Percentiles rank a stretch among this genome's conserved stretches.
These are phyloP conservation scores for Trichoderma erinaceum DNA, from an alignment of 495 filamentous ascomycete species.

Conservation along the genomic window DNA sequence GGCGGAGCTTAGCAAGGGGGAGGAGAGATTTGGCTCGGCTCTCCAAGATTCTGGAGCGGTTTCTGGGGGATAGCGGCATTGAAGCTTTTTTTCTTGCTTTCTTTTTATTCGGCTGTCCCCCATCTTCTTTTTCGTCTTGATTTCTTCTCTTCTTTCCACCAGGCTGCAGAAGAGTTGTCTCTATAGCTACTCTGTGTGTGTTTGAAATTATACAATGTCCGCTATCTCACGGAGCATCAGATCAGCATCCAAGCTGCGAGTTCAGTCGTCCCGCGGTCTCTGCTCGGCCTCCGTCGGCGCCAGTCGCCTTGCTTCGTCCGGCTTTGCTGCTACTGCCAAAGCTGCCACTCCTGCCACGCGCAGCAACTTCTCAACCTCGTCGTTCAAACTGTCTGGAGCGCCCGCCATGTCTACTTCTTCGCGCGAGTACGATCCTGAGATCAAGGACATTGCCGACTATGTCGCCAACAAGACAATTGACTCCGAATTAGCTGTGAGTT, in stretches of 20 bases:
- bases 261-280: slow-evolving; percentile 20
- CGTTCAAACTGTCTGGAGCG: slow-evolving; percentile 46
- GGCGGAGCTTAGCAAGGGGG: not conserved
- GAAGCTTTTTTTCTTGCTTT: not conserved
- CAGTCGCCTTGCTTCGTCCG: slow-evolving; percentile 22
- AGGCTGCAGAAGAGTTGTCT: too few species aligned
- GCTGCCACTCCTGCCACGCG: slow-evolving; percentile 20
- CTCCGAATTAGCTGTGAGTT: slow-evolving; percentile 83
- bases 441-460: slow-evolving; percentile 89
- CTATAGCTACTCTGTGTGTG: not conserved
- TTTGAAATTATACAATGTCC: slow-evolving; percentile 26
- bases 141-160: not conserved
- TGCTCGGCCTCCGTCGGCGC: slow-evolving; percentile 19
- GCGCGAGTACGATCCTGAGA: slow-evolving; percentile 78
- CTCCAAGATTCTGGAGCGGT: not conserved
- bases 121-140: not conserved
- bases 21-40: not conserved
- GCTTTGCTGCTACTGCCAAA: slow-evolving; percentile 20
- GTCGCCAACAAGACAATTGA: slow-evolving; percentile 86
- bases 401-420: slow-evolving; percentile 42
- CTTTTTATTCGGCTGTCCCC: not conserved
- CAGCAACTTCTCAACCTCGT: slow-evolving; percentile 51
- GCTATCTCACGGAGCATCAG: slow-evolving; percentile 28
- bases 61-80: not conserved
- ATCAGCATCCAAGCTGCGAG: slow-evolving; percentile 28